These are phyloP conservation scores for Raffaelea deltoideospora DNA, from an alignment of 2,329 filamentous ascomycete species.

Conservation along the genomic window DNA sequence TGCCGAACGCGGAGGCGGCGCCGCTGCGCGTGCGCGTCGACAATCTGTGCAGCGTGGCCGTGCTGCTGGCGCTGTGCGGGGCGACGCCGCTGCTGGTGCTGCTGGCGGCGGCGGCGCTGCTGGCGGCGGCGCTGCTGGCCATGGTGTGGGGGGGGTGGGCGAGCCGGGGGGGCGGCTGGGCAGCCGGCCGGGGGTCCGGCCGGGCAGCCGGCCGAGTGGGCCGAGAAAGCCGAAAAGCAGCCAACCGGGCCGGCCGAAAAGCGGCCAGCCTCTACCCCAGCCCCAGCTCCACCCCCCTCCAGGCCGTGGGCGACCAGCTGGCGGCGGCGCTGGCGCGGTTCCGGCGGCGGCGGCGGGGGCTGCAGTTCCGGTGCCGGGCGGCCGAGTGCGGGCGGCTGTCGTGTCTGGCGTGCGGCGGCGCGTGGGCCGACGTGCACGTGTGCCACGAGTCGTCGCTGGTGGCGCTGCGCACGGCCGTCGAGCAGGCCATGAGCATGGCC, in stretches of 20 bases:
- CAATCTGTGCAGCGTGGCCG: slow-evolving; percentile 29
- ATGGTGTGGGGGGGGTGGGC: not conserved
- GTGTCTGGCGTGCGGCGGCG: slow-evolving; percentile 68
- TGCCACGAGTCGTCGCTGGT: slow-evolving; percentile 76
- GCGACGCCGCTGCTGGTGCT: slow-evolving; percentile 41
- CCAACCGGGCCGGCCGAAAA: not conserved
- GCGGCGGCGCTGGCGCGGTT: slow-evolving; percentile 48
- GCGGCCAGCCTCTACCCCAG: not conserved
- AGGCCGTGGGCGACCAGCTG: slow-evolving; percentile 33
- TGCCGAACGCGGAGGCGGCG: slow-evolving; percentile 37
- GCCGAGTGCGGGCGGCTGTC: slow-evolving; percentile 53
- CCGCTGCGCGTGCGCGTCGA: slow-evolving; percentile 41
- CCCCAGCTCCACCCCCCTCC: too few relatives aligned
- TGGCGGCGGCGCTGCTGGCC: slow-evolving; percentile 18
- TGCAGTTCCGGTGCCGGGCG: slow-evolving; percentile 64
- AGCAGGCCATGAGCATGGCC: slow-evolving; percentile 83
- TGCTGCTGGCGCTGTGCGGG: slow-evolving; percentile 37
- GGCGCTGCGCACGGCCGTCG: slow-evolving; percentile 75
- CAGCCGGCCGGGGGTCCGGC: not conserved
- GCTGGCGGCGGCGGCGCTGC: slow-evolving; percentile 22
- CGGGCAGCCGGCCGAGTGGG: not conserved
- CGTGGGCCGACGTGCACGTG: slow-evolving; percentile 77
- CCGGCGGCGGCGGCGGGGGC: slow-evolving; percentile 53
- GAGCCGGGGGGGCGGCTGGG: not conserved
- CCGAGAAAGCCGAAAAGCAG: too few relatives aligned